A percentile compares a stretch with the other conserved stretches of the same genome.
Conservation (phyloP, 208 protist genomes). For the Leishmania amazonensis region DNA sequence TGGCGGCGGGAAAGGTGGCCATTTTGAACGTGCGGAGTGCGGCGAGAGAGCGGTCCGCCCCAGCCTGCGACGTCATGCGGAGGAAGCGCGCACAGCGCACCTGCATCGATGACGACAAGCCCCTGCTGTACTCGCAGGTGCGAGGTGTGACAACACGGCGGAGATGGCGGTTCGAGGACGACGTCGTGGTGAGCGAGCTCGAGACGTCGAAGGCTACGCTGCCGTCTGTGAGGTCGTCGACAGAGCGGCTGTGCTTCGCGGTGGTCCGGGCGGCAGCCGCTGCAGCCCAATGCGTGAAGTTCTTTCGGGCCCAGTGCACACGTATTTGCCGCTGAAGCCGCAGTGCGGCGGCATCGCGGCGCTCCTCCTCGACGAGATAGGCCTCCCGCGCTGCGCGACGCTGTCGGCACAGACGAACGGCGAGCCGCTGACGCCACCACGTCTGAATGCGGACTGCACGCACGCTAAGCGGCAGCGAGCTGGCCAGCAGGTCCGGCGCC, state of each 20-base stretch:
- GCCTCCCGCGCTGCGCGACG: neutral
- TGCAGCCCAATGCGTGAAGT: neutral
- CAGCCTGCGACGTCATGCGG: neutral
- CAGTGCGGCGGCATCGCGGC: slow-evolving; percentile 28
- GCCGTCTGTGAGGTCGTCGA: neutral
- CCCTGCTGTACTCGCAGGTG: neutral
- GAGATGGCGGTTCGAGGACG: neutral
- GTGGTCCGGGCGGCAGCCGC: slow-evolving; percentile 9
- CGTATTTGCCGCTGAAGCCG: slow-evolving; percentile 43
- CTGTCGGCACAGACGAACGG: slow-evolving; percentile 1
- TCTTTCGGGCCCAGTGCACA: slow-evolving; percentile 21
- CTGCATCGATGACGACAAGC: neutral
- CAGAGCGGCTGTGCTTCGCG: neutral
- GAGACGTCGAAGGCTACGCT: neutral
- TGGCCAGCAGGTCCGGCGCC: slow-evolving; percentile 16
- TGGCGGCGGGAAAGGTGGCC: neutral
- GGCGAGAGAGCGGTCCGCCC: neutral
- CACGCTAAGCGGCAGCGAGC: slow-evolving; percentile 40
- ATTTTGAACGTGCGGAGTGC: neutral
- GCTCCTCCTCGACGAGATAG: slow-evolving; percentile 8
- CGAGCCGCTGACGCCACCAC: slow-evolving; percentile 39
- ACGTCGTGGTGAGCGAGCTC: neutral
- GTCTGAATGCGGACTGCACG: slow-evolving; percentile 43
- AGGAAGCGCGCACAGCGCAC: neutral
- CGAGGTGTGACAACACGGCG: neutral